Evolutionary conservation across 1,284 basidiomycete species (phyloP).

Genomic region (Coriolopsis trogii): DNA sequence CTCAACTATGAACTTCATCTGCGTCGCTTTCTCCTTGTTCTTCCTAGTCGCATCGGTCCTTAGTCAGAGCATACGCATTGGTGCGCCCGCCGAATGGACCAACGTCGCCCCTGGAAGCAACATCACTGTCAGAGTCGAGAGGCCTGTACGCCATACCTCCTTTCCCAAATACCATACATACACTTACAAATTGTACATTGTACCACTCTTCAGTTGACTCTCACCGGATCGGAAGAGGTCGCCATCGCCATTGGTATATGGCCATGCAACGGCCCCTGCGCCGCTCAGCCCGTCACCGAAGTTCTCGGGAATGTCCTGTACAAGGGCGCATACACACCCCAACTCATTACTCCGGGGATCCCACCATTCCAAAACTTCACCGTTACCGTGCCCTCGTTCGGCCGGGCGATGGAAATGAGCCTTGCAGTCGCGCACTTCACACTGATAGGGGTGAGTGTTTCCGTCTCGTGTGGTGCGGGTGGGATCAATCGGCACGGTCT

Average conservation of each 20-base stretch:
- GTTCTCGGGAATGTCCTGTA: slow-evolving; percentile 48
- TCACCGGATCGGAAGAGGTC: slow-evolving; percentile 42
- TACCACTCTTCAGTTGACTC: not conserved
- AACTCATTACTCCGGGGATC: slow-evolving; percentile 34
- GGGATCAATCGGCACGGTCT: not conserved
- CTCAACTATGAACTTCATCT: too few species aligned
- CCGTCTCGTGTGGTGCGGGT: too few species aligned
- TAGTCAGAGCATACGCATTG: slow-evolving; percentile 46
- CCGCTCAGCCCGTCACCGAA: slow-evolving; percentile 30
- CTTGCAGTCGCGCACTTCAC: slow-evolving; percentile 46
- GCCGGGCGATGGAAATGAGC: slow-evolving; percentile 36
- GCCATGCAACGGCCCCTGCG: slow-evolving; percentile 30
- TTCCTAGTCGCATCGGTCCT: slow-evolving; percentile 30
- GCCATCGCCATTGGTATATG: slow-evolving; percentile 45
- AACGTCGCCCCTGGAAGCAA: slow-evolving; percentile 38
- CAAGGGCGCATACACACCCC: slow-evolving; percentile 45
- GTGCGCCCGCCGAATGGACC: slow-evolving; percentile 37
- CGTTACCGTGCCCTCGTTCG: slow-evolving; percentile 42
- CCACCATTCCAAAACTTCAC: slow-evolving; percentile 47
- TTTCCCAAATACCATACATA: not conserved
- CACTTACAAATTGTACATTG: not conserved
- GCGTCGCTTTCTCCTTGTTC: not conserved
- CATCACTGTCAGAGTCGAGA: slow-evolving; percentile 46
- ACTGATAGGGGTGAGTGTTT: slow-evolving; percentile 48
- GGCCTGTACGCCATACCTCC: slow-evolving; percentile 40